Evolutionary conservation across 257 asterid genomes (phyloP), one percentile per base, ranked within the genome.

Genomic region (Parsonsia alboflavescens): DNA sequence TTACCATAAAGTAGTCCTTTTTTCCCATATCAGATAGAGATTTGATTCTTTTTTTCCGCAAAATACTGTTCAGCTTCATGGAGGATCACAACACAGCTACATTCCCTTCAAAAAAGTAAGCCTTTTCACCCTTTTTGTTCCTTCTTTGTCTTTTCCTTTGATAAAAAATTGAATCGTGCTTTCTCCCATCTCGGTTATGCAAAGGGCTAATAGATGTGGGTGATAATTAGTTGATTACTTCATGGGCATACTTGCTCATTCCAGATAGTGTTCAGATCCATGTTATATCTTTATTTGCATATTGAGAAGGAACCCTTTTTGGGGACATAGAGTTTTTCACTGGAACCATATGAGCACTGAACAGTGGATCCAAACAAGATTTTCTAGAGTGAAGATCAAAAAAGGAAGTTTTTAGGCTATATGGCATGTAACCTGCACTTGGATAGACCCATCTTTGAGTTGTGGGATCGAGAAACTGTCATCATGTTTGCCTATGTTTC

Each of bases 41-140:
- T 33, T 24, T 56, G 63, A 24, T 62, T 57, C 44, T 11, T 76
- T 56, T 30, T 54, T 24, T n/a, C n/a, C n/a, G n/a, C n/a, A 15
- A 56, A 22, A 42, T 42, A 42, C 2, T 42, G 46, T 75, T 84
- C 96, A 95, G 98, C 77, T 95, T 92, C 88, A 92, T 92, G 98
- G 99, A 95, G 85, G 99, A 95, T 83, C 99, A 95, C 86, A 95
- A 95, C 70, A 95, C 99, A 13, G 99, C 93, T 78, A 95, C 99
- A 52, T 95, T 95, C 80, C 98, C 99, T 72, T 90, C 97, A 33
- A 95, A 88, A 83, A 95, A 90, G 98, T 95, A 77, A 89, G 97
- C 71, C 48, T 61, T 80, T 80, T 71, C 71, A 69, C 62, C 64
- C 24, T 77, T 73, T 58, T 72, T 45, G 65, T 42, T 71, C 44